Conservation (phyloP, 2,329 filamentous ascomycete genomes). For the Paraconiothyrium sp. region DNA sequence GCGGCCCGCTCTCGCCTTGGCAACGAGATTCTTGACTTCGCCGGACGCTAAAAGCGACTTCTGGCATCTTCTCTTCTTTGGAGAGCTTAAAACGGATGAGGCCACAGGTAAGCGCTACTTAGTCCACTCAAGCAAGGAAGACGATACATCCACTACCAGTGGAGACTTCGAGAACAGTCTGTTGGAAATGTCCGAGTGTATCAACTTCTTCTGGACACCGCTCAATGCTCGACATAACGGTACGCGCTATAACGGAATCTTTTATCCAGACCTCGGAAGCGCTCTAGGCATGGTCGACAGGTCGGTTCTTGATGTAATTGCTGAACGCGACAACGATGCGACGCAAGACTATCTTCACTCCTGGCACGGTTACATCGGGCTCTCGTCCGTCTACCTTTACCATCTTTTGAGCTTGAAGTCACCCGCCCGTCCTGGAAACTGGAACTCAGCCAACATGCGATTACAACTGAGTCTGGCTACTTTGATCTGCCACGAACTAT, state of each 20-base stretch:
- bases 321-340: not conserved
- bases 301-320: not conserved
- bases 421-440: not conserved
- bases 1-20: not conserved
- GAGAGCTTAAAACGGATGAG: not conserved
- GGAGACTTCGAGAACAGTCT: not conserved
- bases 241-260: not conserved
- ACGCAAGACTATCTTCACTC: not conserved
- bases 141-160: not conserved
- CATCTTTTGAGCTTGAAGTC: not conserved
- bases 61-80: not conserved
- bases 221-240: too few species aligned
- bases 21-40: not conserved
- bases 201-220: not conserved
- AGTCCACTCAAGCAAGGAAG: not conserved
- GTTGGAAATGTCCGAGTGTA: not conserved
- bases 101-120: not conserved
- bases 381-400: not conserved
- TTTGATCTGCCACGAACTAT: constrained; percentile 1
- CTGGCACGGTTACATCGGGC: not conserved
- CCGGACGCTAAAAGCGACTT: not conserved
- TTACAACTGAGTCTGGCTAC: not conserved
- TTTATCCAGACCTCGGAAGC: not conserved
- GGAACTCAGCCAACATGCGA: not conserved
- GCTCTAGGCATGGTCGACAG: not conserved